These are phyloP conservation scores for Eucalyptus victrix DNA, from an alignment of 345 rosid species.

Conservation along the genomic window DNA sequence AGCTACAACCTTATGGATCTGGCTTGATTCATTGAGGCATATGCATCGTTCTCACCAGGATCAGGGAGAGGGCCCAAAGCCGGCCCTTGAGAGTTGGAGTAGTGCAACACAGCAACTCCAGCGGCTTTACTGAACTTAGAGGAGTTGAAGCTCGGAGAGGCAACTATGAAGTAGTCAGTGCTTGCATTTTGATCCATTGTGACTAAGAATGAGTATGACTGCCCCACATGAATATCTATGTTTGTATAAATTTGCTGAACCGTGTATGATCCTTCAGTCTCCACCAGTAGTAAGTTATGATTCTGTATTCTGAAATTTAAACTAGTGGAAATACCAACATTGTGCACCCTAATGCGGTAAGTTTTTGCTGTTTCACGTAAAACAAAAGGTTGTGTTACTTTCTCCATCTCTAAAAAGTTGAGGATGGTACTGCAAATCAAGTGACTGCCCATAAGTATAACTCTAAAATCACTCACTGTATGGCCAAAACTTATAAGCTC, in stretches of 20 bases:
- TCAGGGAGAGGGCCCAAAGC: conserved; percentile 88
- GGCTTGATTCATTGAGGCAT: conserved; percentile 96
- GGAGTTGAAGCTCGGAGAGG: conserved; percentile 65
- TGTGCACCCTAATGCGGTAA: conserved; percentile 79
- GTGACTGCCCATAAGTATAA: not conserved
- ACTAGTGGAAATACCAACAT: conserved; percentile 75
- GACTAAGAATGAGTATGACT: conserved; percentile 84
- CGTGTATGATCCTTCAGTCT: conserved; percentile 93
- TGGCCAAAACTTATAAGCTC: not conserved
- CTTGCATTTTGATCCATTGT: conserved; percentile 85
- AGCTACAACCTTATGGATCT: conserved; percentile 86
- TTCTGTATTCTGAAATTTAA: conserved; percentile 87
- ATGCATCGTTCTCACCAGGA: conserved; percentile 55
- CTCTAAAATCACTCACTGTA: not conserved
- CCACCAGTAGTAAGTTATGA: conserved; percentile 80
- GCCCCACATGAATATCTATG: conserved; percentile 95
- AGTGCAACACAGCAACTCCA: conserved; percentile 79
- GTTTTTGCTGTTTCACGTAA: conserved; percentile 51
- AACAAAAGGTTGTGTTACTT: not conserved
- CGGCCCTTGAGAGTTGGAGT: conserved; percentile 73
- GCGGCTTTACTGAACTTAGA: conserved; percentile 33
- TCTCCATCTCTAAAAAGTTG: not conserved
- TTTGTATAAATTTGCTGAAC: conserved; percentile 67
- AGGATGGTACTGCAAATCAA: not conserved
- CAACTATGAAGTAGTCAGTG: conserved; percentile 77